Base-by-base conservation (phyloP, 2,329 filamentous ascomycete genomes). In the Knoxdaviesia capensis region DNA sequence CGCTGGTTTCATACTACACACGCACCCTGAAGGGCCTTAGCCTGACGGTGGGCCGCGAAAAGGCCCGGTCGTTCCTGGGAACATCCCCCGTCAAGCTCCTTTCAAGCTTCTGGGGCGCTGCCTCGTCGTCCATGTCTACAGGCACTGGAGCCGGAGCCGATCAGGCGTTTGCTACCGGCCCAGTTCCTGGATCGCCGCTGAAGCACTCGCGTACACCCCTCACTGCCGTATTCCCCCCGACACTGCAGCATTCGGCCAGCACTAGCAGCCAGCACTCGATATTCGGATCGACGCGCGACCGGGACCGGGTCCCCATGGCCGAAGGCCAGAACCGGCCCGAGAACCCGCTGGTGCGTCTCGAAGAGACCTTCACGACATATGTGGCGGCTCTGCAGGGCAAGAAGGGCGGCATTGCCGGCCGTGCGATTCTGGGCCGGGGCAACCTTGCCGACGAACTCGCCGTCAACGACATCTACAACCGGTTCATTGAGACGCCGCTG, bases 81-180 rank as follows among this genome's bases (percentile, higher is more conserved):
- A 73, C 79, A n/a, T 94, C 87, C 1, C 87, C 88, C 0, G 83
- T 92, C 39, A 96, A 94, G 56, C 68, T 94, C 52, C 65, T 96
- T 10, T 92, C 87, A 0, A 93, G 71, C 52, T 73, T 94, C 42
- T 74, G 92, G 51, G 71, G 74, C 33, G 72, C 74, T 29, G 71
- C 68, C 43, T 68, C 66, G 33, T 63, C 61, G 41, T 20, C 20
- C 20, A 20, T 20, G 20, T 20, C 20, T 20, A 20, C 3, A 20
- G 66, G 63, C 46, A 61, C 58, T 34, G 20, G 20, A 20, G 20
- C 20, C 20, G 20, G 20, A 20, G 20, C 20, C 20, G 20, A 20
- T 20, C 20, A 20, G 20, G 20, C 20, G 20, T 20, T 20, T 20
- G 20, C 20, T 20, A 56, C 61, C 8, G 46, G 55, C 28, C 51